Evolutionary conservation across 1,284 basidiomycete genomes (phyloP), one percentile per base, ranked within the genome.

Genomic region (Afroboletus lepidellus): DNA sequence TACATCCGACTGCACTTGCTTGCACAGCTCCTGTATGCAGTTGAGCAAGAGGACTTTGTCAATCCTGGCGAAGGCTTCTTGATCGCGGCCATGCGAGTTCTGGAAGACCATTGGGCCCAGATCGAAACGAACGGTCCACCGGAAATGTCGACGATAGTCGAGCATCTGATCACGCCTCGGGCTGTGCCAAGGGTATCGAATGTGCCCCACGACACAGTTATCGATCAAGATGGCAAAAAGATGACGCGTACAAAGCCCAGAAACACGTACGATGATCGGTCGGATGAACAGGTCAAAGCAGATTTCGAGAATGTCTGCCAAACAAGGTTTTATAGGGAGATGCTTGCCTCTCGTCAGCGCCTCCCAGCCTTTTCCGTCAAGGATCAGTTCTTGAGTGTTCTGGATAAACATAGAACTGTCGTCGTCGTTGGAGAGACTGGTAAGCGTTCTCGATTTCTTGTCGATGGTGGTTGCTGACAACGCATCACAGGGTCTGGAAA

Each of bases 1-100:
- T 98, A 97, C 68, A 77, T 97, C 56, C 85, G 92, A 30, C 80
- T 98, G 0, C 85, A 96, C 60, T 77, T 97, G 16, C 78, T 93
- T n/a, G 79, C 83, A 3, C 75, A 76, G 36, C 73, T 92, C 15
- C 73, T 92, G 8, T 54, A 64, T 6, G 78, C 77, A 9, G 77
- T 86, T 68, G 72, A 79, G 54, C 70, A 72, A 15, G 77, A 75
- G 3, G 78, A 81, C 46, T 79, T 91, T 24, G 65, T 85, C 18
- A 82, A 87, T 56, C 68, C 76, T 0, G 87, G 83, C 0, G 84
- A 89, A 57, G 87, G 88, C 3, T 83, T 94, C 46, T 76, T 90
- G 44, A 83, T 92, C 68, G 82, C 85, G 30, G 78, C 88, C 55
- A 84, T 93, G 66, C 83, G 90, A 42, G 75, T 85, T 49, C 72